Conservation (phyloP, 2,329 filamentous ascomycete species). For the Aureobasidium leucospermi region DNA sequence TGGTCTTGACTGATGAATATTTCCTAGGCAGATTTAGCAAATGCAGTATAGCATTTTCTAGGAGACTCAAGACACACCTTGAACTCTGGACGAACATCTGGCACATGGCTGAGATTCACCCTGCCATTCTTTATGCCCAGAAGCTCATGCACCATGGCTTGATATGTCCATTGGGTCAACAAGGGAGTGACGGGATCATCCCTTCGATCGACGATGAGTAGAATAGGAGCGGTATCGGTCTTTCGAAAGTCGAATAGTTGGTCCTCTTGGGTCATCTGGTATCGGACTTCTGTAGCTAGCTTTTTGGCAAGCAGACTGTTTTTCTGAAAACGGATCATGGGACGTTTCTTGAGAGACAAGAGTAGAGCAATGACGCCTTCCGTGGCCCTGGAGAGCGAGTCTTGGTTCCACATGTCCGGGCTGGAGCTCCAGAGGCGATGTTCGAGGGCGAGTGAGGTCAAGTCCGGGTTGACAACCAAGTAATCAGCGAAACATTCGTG, state of each 20-base stretch:
- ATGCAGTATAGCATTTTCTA: neutral
- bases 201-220: slow-evolving; percentile 82
- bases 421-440: slow-evolving; percentile 73
- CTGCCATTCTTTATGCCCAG: slow-evolving; percentile 92
- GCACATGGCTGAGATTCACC: slow-evolving; percentile 77
- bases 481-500: slow-evolving; percentile 98
- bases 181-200: slow-evolving; percentile 93
- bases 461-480: slow-evolving; percentile 86
- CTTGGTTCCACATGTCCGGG: slow-evolving; percentile 84
- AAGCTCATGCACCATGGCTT: slow-evolving; percentile 98
- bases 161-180: slow-evolving; percentile 97
- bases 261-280: slow-evolving; percentile 90
- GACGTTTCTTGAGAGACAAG: slow-evolving; percentile 90
- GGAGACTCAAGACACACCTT: slow-evolving; percentile 37
- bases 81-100: slow-evolving; percentile 76
- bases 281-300: slow-evolving; percentile 83
- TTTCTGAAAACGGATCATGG: slow-evolving; percentile 86
- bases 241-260: slow-evolving; percentile 94
- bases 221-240: slow-evolving; percentile 86
- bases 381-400: slow-evolving; percentile 75
- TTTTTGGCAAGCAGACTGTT: slow-evolving; percentile 88
- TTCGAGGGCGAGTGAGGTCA: slow-evolving; percentile 73
- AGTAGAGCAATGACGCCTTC: slow-evolving; percentile 81
- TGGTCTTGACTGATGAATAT: slow-evolving; percentile 95
- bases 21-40: slow-evolving; percentile 44